Evolutionary conservation across 225 moss, liverwort and hornwort genomes (phyloP).

Genomic region (Anthoceros angustus): DNA sequence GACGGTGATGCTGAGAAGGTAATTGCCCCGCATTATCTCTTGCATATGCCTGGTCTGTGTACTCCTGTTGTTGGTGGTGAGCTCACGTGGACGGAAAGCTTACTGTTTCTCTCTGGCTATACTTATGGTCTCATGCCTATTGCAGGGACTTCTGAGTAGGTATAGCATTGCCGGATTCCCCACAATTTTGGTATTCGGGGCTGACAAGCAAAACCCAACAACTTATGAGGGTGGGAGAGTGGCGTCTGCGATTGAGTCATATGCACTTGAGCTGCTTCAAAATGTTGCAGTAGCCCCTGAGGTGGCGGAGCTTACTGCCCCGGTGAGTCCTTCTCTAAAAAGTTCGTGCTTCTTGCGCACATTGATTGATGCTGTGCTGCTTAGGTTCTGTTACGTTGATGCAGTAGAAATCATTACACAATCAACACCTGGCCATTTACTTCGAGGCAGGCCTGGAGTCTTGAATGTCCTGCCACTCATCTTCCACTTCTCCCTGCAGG

Average conservation of each 20-base stretch:
- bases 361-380: not conserved
- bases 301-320: constrained; percentile 67
- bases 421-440: not conserved
- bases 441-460: not conserved
- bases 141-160: constrained; percentile 55
- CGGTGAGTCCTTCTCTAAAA: constrained; percentile 18
- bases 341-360: not conserved
- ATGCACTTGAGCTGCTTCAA: constrained; percentile 58
- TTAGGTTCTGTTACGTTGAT: no score
- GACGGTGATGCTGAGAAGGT: constrained; percentile 83
- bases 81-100: not conserved
- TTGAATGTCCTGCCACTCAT: constrained; percentile 1
- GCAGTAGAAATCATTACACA: not conserved
- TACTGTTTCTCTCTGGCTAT: not conserved
- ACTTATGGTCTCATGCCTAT: not conserved
- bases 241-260: constrained; percentile 73
- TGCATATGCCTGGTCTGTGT: not conserved
- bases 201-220: constrained; percentile 68
- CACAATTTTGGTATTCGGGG: constrained; percentile 79
- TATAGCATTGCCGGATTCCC: constrained; percentile 71
- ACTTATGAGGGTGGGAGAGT: constrained; percentile 67
- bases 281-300: constrained; percentile 55
- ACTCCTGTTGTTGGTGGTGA: not conserved
- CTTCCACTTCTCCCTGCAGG: constrained; percentile 23
- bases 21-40: not conserved